Evolutionary conservation across 2,329 filamentous ascomycete genomes (phyloP), one percentile per base, ranked within the genome.

Genomic region (Trichoderma sp.): DNA sequence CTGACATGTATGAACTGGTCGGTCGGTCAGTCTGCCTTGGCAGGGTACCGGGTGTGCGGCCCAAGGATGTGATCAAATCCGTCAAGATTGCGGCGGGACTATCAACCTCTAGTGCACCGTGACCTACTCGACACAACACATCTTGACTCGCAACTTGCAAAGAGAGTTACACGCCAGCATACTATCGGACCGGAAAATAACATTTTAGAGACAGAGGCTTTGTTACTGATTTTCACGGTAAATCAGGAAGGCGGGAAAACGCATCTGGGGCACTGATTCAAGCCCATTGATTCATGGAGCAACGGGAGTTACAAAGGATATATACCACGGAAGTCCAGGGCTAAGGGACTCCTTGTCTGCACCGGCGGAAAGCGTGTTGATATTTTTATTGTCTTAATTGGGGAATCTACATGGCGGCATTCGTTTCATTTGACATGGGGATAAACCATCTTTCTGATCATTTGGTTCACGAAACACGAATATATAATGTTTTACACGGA

Each of bases 21-120:
- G 74, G 75, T 3, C 80, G 75, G 16, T 82, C 84, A 18, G 81
- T 86, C 7, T 87, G 85, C 56, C 77, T 87, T 8, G 85, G 85
- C 9, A 80, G 84, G 6, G 81, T 81, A 2, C 85, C 85, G 0
- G 85, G 84, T 0, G 75, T 86, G 11, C 82, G 85, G 7, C 83
- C 83, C 1, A 83, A 80, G 53, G 85, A 87, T 60, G 78, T 87
- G 1, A 78, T 85, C 66, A 77, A 67, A 18, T 82, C 84, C 9
- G 78, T 84, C 56, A 81, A 80, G 76, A 38, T 80, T 45, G 80
- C 82, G 2, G 78, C 80, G 0, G 80, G 81, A 5, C 31, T 77
- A 3, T 33, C 38, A 14, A 14, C 60, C 18, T 45, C 60, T 3
- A 64, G 12, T n/a, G 33, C 67, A 41, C 33, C 69, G 18, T 65